Percentiles rank a stretch among this genome's conserved stretches.
These are phyloP conservation scores for Sporothrix brunneoviolacea DNA, from an alignment of 2,329 filamentous ascomycete genomes.

Conservation along the genomic window DNA sequence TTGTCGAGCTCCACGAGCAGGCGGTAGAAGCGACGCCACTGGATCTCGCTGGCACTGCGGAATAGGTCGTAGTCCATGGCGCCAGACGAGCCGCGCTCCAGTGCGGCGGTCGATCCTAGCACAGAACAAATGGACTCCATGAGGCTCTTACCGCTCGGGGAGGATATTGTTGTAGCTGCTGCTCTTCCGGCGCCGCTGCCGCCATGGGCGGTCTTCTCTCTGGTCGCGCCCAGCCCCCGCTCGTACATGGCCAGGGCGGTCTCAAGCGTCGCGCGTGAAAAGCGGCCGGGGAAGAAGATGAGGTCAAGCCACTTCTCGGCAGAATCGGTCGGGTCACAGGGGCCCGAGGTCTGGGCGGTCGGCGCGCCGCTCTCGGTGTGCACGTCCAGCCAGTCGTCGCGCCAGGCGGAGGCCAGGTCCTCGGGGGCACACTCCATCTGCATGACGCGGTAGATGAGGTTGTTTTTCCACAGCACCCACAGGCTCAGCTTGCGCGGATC, in stretches of 20 bases:
- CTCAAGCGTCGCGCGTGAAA: constrained; percentile 72
- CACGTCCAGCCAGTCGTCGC: constrained; percentile 63
- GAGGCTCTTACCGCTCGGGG: constrained; percentile 49
- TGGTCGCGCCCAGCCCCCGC: constrained; percentile 46
- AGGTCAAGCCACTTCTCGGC: constrained; percentile 82
- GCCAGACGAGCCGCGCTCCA: constrained; percentile 55
- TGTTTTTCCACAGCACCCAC: constrained; percentile 82
- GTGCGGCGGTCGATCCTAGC: constrained; percentile 60
- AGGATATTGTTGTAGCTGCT: constrained; percentile 20
- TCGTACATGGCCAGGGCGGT: constrained; percentile 78
- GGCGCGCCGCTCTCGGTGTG: constrained; percentile 52
- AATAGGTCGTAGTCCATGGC: constrained; percentile 71
- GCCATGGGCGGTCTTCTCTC: constrained; percentile 23
- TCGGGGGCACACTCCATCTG: constrained; percentile 66
- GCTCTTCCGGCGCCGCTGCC: neutral
- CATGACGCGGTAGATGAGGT: constrained; percentile 69
- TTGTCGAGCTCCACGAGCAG: constrained; percentile 81
- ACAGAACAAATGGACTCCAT: constrained; percentile 70
- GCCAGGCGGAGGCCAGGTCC: constrained; percentile 56
- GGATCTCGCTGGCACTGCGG: constrained; percentile 64
- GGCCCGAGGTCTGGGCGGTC: constrained; percentile 50
- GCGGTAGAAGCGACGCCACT: constrained; percentile 88
- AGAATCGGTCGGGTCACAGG: constrained; percentile 60
- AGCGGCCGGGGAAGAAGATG: constrained; percentile 76
- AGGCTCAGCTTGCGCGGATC: constrained; percentile 42